Conservation (phyloP, 345 rosid genomes). For the Pistacia vera region DNA sequence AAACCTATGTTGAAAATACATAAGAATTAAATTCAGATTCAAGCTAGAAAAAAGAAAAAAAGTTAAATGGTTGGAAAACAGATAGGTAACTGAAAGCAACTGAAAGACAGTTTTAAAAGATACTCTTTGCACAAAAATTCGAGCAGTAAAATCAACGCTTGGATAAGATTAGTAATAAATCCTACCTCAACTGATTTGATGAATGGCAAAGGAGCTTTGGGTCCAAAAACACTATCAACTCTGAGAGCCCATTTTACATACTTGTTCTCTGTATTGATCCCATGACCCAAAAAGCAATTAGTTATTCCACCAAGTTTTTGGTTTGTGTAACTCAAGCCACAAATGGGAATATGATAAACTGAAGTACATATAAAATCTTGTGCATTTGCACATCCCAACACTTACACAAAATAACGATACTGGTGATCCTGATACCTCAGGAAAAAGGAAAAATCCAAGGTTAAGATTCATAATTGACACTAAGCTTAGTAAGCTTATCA, state of each 20-base stretch:
- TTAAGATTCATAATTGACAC: not conserved
- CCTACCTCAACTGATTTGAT: conserved; percentile 39
- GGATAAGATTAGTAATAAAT: not conserved
- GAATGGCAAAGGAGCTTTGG: conserved; percentile 39
- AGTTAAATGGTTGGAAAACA: not conserved
- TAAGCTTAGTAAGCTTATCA: not conserved
- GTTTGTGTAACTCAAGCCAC: not conserved
- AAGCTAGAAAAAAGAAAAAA: not conserved
- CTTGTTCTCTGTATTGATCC: conserved; percentile 24
- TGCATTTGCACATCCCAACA: not conserved
- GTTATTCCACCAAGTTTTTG: not conserved
- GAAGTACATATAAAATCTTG: not conserved
- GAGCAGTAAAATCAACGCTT: too few relatives aligned
- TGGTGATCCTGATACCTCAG: not conserved
- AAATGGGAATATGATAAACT: not conserved
- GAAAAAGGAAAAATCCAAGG: not conserved
- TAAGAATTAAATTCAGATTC: not conserved
- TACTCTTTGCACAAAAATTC: not conserved
- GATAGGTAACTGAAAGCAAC: not conserved
- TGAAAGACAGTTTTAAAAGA: not conserved
- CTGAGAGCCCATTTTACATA: conserved; percentile 41
- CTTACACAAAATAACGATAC: not conserved
- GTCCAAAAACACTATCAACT: conserved; percentile 31
- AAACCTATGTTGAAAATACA: conserved; percentile 27
- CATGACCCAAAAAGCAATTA: not conserved